Conservation (phyloP, 106 monocot species). For the Xerophyta viscosa region DNA sequence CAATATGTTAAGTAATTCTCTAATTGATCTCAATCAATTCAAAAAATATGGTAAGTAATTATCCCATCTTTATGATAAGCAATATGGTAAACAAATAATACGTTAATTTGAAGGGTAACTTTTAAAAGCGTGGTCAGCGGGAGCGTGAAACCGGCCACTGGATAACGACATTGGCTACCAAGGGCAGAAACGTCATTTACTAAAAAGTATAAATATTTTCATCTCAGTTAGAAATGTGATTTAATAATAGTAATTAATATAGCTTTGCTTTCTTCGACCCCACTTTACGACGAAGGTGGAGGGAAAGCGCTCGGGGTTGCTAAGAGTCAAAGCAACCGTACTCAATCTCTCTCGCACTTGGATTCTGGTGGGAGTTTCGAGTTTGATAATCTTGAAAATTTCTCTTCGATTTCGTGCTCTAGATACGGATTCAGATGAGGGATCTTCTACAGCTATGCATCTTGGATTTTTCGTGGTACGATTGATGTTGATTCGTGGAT, state of each 20-base stretch:
- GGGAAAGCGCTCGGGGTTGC: constrained; percentile 3
- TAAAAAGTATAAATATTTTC: not conserved
- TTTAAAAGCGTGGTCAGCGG: too few species aligned
- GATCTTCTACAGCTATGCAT: not conserved
- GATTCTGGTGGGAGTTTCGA: too few species aligned
- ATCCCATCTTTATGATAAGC: too few species aligned
- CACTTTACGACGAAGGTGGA: not conserved
- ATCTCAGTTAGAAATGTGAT: not conserved
- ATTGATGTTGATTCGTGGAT: not conserved
- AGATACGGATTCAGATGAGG: not conserved
- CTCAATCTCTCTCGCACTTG: not conserved
- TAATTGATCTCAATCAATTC: too few species aligned
- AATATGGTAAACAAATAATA: too few species aligned
- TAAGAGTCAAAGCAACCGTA: constrained; percentile 1
- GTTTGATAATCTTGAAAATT: too few species aligned
- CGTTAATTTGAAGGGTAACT: too few species aligned
- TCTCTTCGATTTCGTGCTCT: not conserved
- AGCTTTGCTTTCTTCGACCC: not conserved
- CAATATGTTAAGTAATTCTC: too few species aligned
- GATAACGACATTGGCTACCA: too few species aligned
- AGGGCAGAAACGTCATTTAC: too few species aligned
- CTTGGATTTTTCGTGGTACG: not conserved
- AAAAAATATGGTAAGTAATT: too few species aligned
- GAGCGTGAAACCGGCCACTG: too few species aligned
- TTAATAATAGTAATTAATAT: not conserved